A percentile compares a stretch with the other conserved stretches of the same genome.
Conservation (phyloP, 805 yeast genomes). For the Kockiozyma suomiensis region DNA sequence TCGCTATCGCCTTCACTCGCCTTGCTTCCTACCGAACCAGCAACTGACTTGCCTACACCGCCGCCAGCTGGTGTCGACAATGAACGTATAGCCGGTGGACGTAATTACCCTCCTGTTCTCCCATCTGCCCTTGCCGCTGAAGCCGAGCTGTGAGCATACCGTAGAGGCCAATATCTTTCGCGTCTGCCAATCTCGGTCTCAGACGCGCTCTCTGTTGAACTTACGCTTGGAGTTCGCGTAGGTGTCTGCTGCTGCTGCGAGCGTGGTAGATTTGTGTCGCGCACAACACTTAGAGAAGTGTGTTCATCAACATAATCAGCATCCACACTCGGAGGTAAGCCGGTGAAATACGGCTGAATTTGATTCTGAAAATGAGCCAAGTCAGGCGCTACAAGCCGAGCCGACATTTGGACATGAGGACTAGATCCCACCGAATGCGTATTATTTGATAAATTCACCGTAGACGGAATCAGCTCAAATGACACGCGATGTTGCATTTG, state of each 20-base stretch:
- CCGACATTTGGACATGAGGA: conserved; percentile 4
- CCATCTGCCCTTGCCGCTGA: background rate
- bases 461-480: background rate
- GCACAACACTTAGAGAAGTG: background rate
- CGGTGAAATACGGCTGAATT: background rate
- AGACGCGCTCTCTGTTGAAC: background rate
- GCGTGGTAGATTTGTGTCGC: background rate
- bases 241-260: background rate
- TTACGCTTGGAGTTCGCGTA: background rate
- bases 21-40: background rate
- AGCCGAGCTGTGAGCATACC: background rate
- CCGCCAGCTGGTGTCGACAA: conserved; percentile 9
- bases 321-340: conserved; percentile 22
- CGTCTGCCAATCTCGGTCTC: background rate
- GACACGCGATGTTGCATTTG: conserved; percentile 6
- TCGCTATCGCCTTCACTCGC: background rate
- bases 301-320: conserved; percentile 2
- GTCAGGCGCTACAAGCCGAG: background rate
- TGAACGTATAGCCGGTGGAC: conserved; percentile 3
- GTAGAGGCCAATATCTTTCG: conserved; percentile 15
- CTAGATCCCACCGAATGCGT: conserved; percentile 17
- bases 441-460: background rate
- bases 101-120: background rate
- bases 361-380: background rate
- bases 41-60: background rate